Conservation (phyloP, 768 basidiomycete species). For the Lactarius quietus region DNA sequence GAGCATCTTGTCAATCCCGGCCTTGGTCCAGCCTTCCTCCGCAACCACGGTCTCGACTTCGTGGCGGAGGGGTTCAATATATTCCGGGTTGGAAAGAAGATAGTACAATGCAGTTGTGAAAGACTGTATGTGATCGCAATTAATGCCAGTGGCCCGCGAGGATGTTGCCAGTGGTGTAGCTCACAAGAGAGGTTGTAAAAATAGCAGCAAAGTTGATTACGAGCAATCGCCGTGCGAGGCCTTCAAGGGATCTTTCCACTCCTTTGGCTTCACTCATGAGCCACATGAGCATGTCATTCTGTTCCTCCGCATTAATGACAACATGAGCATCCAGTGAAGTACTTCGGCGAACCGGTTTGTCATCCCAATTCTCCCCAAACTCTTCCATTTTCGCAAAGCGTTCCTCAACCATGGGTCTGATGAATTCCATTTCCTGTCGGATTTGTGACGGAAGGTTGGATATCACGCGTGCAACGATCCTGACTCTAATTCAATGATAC, state of each 20-base stretch:
- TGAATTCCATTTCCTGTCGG: neutral
- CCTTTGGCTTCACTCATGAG: constrained; percentile 36
- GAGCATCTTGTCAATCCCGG: constrained; percentile 24
- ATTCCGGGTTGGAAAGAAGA: constrained; percentile 29
- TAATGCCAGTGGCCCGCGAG: neutral
- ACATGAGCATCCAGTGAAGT: neutral
- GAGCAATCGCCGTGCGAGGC: constrained; percentile 34
- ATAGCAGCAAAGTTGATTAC: constrained; percentile 39
- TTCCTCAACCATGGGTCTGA: constrained; percentile 7
- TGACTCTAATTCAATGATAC: neutral
- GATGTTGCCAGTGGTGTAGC: neutral
- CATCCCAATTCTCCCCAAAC: constrained; percentile 6
- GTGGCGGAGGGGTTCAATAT: constrained; percentile 27
- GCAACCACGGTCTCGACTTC: constrained; percentile 26
- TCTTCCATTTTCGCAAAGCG: neutral
- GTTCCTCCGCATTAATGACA: constrained; percentile 7
- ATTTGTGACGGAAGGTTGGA: constrained; percentile 4
- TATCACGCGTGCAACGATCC: neutral
- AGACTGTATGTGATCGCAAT: neutral
- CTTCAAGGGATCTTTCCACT: constrained; percentile 32
- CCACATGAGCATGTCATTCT: constrained; percentile 43
- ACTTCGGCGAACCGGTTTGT: constrained; percentile 8
- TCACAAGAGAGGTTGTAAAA: constrained; percentile 36
- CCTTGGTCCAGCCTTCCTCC: constrained; percentile 25
- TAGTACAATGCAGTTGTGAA: constrained; percentile 22